These are phyloP conservation scores for Flaveria ramosissima DNA, from an alignment of 129 eudicot species.

Conservation along the genomic window DNA sequence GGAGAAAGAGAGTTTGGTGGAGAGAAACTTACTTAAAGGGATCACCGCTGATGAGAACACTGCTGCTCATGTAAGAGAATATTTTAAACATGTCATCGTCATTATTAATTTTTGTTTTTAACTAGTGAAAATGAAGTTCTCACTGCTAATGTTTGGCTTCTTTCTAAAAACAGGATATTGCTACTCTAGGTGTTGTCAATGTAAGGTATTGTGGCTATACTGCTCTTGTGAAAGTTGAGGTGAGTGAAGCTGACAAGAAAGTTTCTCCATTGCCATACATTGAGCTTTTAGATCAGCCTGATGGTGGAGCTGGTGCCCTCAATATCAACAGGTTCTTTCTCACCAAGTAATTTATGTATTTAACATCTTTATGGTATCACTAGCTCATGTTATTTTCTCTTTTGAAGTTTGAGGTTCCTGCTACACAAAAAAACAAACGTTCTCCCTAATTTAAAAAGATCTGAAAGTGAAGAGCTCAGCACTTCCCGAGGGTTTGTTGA, in stretches of 20 bases:
- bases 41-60: slow-evolving; percentile 99
- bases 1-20: slow-evolving; percentile 59
- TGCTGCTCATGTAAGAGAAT: slow-evolving; percentile 92
- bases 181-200: slow-evolving; percentile 85
- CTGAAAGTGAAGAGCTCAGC: slow-evolving; percentile 52
- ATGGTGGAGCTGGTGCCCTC: slow-evolving; percentile 98
- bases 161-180: slow-evolving; percentile 65
- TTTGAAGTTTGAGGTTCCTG: slow-evolving; percentile 83
- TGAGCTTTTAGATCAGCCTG: slow-evolving; percentile 85
- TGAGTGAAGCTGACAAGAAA: slow-evolving; percentile 45
- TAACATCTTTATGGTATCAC: slow-evolving; percentile 3
- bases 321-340: slow-evolving; percentile 81
- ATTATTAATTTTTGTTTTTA: not conserved
- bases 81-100: not conserved
- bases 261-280: slow-evolving; percentile 51
- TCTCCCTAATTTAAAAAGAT: slow-evolving; percentile 34
- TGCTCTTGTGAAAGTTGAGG: slow-evolving; percentile 86
- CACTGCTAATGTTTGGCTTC: not conserved
- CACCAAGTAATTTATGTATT: slow-evolving; percentile 9
- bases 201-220: slow-evolving; percentile 87
- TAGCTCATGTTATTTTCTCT: slow-evolving; percentile 13
- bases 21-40: slow-evolving; percentile 93
- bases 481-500: slow-evolving; percentile 59
- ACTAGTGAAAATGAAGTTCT: slow-evolving; percentile 11
- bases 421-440: slow-evolving; percentile 66